Conservation (phyloP, 257 asterid species). For the Ocimum tenuiflorum region DNA sequence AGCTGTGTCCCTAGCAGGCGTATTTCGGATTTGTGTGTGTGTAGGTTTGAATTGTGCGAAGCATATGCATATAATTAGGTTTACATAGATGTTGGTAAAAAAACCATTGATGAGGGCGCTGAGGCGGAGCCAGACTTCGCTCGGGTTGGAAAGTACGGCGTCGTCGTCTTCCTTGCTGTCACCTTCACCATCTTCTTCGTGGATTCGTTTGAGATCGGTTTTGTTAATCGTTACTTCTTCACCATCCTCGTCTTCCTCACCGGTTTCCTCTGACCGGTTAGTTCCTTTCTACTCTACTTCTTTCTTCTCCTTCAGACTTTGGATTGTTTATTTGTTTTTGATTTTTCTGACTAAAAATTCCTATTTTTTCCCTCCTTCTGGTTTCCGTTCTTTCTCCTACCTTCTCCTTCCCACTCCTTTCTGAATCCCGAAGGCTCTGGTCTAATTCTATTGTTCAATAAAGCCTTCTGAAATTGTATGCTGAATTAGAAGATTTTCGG, state of each 20-base stretch:
- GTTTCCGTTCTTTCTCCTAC: neutral
- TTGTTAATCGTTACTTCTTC: constrained; percentile 62
- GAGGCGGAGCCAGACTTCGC: constrained; percentile 64
- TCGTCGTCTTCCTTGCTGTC: constrained; percentile 29
- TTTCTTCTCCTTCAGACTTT: constrained; percentile 12
- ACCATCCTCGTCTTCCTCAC: constrained; percentile 44
- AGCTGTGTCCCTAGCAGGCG: neutral
- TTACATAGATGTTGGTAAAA: constrained; percentile 50
- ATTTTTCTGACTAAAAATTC: constrained; percentile 9
- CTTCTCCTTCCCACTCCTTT: constrained; percentile 10
- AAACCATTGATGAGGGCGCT: constrained; percentile 58
- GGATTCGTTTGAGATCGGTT: constrained; percentile 73
- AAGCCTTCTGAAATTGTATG: neutral
- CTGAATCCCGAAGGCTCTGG: neutral
- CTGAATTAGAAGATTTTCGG: constrained; percentile 10
- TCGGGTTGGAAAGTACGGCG: constrained; percentile 34
- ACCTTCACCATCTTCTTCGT: constrained; percentile 44
- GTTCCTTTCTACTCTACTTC: constrained; percentile 29
- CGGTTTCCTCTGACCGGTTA: constrained; percentile 60
- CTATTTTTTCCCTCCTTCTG: neutral
- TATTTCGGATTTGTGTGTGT: neutral
- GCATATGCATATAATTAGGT: constrained; percentile 17
- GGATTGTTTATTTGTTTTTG: constrained; percentile 9
- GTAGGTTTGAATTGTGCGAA: neutral
- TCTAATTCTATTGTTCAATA: neutral